Base-by-base conservation (phyloP, 2,329 filamentous ascomycete species). In the Trichoderma sp. region DNA sequence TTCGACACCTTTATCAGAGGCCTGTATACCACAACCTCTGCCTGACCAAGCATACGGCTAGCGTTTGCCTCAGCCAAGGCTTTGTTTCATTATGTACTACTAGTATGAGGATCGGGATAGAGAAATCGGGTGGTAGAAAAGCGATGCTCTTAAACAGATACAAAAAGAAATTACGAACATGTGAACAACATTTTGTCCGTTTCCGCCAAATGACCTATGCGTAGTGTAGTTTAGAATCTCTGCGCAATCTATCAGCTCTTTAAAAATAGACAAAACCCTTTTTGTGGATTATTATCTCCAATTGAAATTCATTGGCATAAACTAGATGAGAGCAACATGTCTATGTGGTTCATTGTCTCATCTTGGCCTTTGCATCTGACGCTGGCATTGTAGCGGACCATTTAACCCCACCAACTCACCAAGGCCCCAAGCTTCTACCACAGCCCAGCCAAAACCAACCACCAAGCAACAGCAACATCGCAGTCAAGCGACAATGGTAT, bases 21-120 rank as follows among this genome's bases (percentile, higher is more conserved):
- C 70, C 76, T 79, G 76, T 81, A 78, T 77, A 79, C 74, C 75
- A 74, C 71, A 70, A 74, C 76, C 75, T 77, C 75, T 69, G 75
- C 73, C 70, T 75, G 73, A 74, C 77, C 74, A 76, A 80, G 78
- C 78, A 80, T 81, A 76, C 74, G 73, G 74, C 76, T 75, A 77
- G 80, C 78, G 80, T 82, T 79, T 75, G 75, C 76, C 76, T 79
- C 72, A 62, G 71, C 76, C 74, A 74, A 72, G 36, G 78, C 74
- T 75, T 76, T 81, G 75, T 80, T 65, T 72, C 57, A 65, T 65
- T 47, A 66, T 72, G 71, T 70, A 72, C 60, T 70, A 72, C 60
- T 26, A 70, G 43, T 61, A 72, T 60, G 61, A 64, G 28, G 21
- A 72, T 70, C 47, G 60, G 51, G 60, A 70, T 57, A 72, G 57